phyloP scores from a whole-genome alignment of 768 basidiomycete genomes.

The Tephrocybe sp. region DNA sequence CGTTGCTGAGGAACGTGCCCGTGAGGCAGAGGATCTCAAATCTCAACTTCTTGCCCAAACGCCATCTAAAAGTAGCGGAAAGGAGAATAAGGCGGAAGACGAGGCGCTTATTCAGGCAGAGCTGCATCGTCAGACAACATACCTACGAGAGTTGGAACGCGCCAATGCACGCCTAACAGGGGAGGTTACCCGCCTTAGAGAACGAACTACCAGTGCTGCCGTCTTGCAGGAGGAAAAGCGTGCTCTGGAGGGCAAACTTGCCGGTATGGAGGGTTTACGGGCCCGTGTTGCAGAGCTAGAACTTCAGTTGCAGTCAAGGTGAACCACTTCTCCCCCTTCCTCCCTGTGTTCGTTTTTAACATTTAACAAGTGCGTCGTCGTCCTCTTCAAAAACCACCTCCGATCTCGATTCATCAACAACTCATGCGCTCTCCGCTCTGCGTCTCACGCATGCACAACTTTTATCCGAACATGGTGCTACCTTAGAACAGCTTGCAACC shows the following conservation, averaged over 20 bases:
- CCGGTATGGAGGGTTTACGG: constrained; percentile 49
- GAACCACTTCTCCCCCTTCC: constrained; percentile 11
- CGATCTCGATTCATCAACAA: constrained; percentile 36
- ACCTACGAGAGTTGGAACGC: constrained; percentile 58
- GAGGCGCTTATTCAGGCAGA: constrained; percentile 68
- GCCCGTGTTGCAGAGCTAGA: constrained; percentile 66
- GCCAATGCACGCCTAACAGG: constrained; percentile 52
- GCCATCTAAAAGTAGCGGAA: constrained; percentile 10
- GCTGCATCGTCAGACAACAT: constrained; percentile 59
- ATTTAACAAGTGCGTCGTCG: background rate
- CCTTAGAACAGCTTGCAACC: constrained; percentile 44
- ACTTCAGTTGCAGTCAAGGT: constrained; percentile 49
- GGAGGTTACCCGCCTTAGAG: constrained; percentile 53
- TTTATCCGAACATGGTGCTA: constrained; percentile 66
- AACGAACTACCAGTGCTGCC: constrained; percentile 58
- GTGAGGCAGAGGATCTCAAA: background rate
- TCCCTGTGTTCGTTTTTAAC: background rate
- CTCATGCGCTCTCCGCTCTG: constrained; percentile 55
- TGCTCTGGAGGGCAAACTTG: constrained; percentile 51
- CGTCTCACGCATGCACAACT: constrained; percentile 61
- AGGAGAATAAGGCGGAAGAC: constrained; percentile 41
- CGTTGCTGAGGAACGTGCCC: constrained; percentile 40
- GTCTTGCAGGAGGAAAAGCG: constrained; percentile 76
- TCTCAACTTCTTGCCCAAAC: background rate
- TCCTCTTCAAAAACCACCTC: background rate